Conservation (phyloP, 2,329 filamentous ascomycete species). For the Botrytis medusae region DNA sequence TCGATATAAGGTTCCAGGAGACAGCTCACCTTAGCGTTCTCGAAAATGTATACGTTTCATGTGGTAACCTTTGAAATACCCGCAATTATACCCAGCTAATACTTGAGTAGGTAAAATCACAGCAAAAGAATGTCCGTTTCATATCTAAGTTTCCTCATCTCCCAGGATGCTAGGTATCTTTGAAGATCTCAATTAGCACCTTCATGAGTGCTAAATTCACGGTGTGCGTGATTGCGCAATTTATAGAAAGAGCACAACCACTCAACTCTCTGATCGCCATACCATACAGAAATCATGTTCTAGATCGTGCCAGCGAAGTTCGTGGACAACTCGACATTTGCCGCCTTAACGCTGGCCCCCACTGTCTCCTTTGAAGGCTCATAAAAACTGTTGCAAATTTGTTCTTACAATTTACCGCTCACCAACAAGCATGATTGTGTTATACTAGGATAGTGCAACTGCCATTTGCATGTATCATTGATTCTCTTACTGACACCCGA, state of each 20-base stretch:
- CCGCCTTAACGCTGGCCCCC: background rate
- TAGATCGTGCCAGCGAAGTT: background rate
- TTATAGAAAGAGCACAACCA: background rate
- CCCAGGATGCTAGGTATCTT: background rate
- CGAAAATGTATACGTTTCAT: background rate
- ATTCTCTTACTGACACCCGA: background rate
- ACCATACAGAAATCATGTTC: background rate
- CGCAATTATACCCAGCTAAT: background rate
- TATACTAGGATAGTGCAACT: background rate
- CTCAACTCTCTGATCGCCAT: background rate
- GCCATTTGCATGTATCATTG: background rate
- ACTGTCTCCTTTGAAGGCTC: background rate
- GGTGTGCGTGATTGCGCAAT: background rate
- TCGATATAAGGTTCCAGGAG: background rate
- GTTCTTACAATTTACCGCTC: background rate
- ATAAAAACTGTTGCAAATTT: background rate
- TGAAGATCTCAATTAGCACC: background rate
- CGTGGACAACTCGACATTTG: background rate
- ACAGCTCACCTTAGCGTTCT: background rate
- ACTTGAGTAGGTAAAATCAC: background rate
- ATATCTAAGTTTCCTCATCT: background rate
- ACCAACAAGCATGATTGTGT: background rate
- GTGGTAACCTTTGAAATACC: background rate
- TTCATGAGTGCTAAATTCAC: background rate
- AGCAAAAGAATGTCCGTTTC: background rate